These are phyloP conservation scores for Kwoniella sp. DNA, from an alignment of 768 basidiomycete genomes.

Conservation along the genomic window DNA sequence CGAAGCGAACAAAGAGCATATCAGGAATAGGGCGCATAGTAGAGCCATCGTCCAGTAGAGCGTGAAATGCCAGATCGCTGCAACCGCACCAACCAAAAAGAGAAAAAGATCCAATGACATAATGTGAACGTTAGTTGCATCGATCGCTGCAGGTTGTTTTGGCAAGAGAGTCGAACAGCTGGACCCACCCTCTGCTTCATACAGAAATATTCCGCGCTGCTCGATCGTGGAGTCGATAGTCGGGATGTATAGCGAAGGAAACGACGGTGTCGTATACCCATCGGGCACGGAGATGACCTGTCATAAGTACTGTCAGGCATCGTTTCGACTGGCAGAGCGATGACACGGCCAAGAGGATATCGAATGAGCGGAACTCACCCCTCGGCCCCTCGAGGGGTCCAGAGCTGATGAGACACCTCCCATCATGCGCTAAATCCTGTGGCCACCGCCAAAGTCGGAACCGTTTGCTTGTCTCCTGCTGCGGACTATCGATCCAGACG, in stretches of 20 bases:
- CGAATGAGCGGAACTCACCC: no score
- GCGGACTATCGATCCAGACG: no score
- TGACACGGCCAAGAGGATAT: neutral
- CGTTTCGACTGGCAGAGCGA: neutral
- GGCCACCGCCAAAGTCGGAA: neutral
- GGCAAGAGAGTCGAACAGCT: neutral
- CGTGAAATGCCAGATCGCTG: constrained; percentile 53
- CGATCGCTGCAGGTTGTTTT: neutral
- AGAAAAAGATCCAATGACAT: no score
- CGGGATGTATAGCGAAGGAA: constrained; percentile 46
- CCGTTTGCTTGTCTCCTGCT: no score
- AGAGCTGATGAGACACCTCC: constrained; percentile 37
- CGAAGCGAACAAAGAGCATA: constrained; percentile 35
- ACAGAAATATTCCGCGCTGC: constrained; percentile 43
- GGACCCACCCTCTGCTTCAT: constrained; percentile 47
- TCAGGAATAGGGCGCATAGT: constrained; percentile 34
- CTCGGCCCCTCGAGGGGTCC: constrained; percentile 26
- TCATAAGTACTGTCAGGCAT: no score
- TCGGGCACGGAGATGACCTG: constrained; percentile 32
- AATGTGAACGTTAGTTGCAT: neutral
- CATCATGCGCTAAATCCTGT: constrained; percentile 17
- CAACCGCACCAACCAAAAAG: neutral
- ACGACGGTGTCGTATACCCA: constrained; percentile 40
- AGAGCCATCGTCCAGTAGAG: constrained; percentile 48
- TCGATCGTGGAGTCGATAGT: constrained; percentile 23